Conservation (phyloP, 2,329 filamentous ascomycete species). For the Eutypa lata region DNA sequence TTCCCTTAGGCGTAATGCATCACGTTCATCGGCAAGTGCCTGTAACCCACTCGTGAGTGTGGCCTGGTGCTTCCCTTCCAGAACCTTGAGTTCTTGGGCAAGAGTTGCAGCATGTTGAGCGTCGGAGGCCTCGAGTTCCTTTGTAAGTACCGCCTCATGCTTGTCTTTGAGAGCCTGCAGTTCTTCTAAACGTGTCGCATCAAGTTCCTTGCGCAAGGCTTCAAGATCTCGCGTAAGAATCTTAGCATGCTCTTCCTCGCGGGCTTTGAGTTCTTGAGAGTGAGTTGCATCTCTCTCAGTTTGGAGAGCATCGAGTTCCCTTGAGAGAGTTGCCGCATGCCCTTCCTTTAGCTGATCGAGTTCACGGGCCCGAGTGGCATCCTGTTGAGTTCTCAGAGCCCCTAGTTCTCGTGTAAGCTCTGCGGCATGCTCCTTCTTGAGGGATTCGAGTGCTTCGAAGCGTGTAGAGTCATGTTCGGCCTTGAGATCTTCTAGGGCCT, state of each 20-base stretch:
- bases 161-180: slow-evolving; percentile 18
- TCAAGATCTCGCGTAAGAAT: background rate
- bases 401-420: background rate
- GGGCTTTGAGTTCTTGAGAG: background rate
- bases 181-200: slow-evolving; percentile 9
- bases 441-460: slow-evolving; percentile 11
- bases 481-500: slow-evolving; percentile 13
- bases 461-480: slow-evolving; percentile 15
- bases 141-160: slow-evolving; percentile 17
- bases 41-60: background rate
- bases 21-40: background rate
- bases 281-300: background rate
- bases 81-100: background rate
- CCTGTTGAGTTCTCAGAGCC: background rate
- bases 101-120: background rate
- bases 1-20: background rate
- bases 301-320: background rate
- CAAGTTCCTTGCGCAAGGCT: background rate
- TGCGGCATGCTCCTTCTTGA: slow-evolving; percentile 10
- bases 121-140: slow-evolving; percentile 6
- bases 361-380: background rate
- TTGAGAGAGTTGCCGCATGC: background rate
- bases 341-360: background rate
- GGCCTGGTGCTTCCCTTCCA: slow-evolving; percentile 4
- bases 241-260: background rate